Evolutionary conservation across 441 rosid genomes (phyloP).

Genomic region (Codiaeum variegatum): DNA sequence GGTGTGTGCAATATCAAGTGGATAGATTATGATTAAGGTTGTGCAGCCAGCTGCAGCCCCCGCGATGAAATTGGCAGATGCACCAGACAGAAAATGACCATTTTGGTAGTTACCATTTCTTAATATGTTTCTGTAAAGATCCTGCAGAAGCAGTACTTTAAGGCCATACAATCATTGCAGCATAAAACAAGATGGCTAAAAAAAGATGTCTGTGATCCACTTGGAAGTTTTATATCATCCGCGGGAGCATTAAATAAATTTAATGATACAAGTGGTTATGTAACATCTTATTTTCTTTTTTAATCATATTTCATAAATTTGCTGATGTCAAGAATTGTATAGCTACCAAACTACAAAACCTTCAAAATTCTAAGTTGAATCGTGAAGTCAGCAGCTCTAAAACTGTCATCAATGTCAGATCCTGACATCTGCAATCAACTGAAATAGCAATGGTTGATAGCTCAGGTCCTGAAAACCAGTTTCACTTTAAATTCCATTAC

Average conservation of each 20-base stretch:
- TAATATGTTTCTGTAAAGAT: constrained; percentile 66
- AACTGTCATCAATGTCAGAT: neutral
- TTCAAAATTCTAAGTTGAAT: neutral
- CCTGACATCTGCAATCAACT: neutral
- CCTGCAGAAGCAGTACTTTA: constrained; percentile 38
- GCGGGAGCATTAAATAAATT: neutral
- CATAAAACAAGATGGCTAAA: neutral
- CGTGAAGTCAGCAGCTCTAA: neutral
- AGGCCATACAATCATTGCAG: constrained; percentile 10
- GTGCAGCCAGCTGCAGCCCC: constrained; percentile 93
- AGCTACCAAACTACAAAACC: neutral
- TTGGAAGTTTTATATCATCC: neutral
- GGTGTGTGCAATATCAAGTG: constrained; percentile 94
- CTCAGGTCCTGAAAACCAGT: too few relatives aligned
- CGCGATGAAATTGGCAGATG: constrained; percentile 78
- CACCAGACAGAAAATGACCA: constrained; percentile 49
- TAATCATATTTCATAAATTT: neutral
- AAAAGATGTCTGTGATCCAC: neutral
- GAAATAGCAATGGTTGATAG: neutral
- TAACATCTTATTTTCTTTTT: neutral
- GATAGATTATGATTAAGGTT: constrained; percentile 75
- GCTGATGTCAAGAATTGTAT: neutral
- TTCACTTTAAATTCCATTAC: too few relatives aligned
- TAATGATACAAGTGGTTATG: neutral
- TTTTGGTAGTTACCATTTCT: constrained; percentile 46